Evolutionary conservation across 805 yeast genomes (phyloP).

Genomic region (Ogataea zsoltii): DNA sequence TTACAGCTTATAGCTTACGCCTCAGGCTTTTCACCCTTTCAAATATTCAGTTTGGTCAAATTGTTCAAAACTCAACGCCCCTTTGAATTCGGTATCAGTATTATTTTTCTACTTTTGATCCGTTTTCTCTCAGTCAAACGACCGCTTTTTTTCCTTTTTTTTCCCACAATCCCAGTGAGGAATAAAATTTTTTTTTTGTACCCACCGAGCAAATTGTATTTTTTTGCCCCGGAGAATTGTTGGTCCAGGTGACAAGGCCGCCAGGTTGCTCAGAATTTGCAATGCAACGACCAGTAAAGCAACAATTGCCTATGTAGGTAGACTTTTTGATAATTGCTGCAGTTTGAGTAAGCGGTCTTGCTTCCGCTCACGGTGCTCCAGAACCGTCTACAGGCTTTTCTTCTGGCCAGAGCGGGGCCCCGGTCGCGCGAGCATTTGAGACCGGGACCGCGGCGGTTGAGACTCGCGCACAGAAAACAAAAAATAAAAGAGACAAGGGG

Average conservation of each 20-base stretch:
- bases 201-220: neutral
- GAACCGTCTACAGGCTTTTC: no score
- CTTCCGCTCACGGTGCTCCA: no score
- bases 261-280: no score
- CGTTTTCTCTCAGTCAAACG: conserved; percentile 8
- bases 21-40: neutral
- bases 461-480: neutral
- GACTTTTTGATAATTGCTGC: no score
- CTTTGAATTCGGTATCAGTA: neutral
- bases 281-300: no score
- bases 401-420: no score
- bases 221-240: neutral
- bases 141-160: conserved; percentile 9
- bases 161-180: neutral
- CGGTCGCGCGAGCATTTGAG: no score
- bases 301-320: no score
- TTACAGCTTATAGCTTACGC: neutral
- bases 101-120: conserved; percentile 1
- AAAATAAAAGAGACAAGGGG: neutral
- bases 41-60: neutral
- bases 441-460: no score
- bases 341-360: no score
- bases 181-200: neutral
- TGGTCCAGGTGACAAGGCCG: no score
- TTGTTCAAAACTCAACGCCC: neutral